Percentiles rank a stretch among this genome's conserved stretches.
These are phyloP conservation scores for Fraxinus nigra DNA, from an alignment of 305 asterid genomes.

Conservation along the genomic window DNA sequence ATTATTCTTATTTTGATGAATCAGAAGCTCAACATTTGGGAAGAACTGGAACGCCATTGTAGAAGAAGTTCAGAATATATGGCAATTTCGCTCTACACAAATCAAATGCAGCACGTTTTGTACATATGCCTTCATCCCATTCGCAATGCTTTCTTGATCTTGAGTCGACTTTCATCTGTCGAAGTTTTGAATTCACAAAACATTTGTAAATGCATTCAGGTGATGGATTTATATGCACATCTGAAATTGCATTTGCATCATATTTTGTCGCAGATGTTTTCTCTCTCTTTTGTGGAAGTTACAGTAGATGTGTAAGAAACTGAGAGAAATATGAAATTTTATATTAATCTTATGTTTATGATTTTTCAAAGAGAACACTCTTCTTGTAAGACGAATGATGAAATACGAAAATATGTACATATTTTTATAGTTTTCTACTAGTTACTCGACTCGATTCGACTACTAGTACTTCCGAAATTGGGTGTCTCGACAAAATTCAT, in stretches of 20 bases:
- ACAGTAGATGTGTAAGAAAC: background rate
- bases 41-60: constrained; percentile 7
- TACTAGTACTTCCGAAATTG: too few species aligned
- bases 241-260: background rate
- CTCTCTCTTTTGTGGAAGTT: background rate
- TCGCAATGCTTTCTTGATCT: constrained; percentile 8
- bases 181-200: background rate
- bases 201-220: background rate
- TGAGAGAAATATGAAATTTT: background rate
- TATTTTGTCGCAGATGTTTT: background rate
- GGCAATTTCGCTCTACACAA: background rate
- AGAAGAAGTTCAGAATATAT: constrained; percentile 8
- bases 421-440: too few species aligned
- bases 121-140: constrained; percentile 19
- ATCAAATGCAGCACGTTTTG: background rate
- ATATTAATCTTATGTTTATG: background rate
- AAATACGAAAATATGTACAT: background rate
- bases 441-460: too few species aligned
- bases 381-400: background rate
- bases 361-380: background rate
- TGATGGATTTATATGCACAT: background rate
- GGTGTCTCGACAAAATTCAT: too few species aligned
- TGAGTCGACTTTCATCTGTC: background rate
- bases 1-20: constrained; percentile 14
- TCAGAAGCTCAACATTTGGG: constrained; percentile 31